These are phyloP conservation scores for Puccinellia tenuiflora DNA, from an alignment of 176 grass and related monocot genomes.

Conservation along the genomic window DNA sequence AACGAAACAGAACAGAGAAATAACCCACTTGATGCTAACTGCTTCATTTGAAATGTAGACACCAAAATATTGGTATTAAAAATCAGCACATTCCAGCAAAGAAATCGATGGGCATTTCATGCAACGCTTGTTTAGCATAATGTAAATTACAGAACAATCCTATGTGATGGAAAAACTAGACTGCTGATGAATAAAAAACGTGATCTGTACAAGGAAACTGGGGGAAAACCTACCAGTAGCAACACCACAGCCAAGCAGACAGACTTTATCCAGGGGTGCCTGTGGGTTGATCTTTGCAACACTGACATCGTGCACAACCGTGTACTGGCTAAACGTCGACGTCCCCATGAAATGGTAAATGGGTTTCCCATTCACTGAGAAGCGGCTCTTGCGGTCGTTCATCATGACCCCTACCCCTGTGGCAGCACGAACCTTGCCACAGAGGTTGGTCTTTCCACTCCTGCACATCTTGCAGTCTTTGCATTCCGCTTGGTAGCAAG, in stretches of 20 bases:
- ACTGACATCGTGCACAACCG: slow-evolving; percentile 95
- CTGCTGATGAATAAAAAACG: background rate
- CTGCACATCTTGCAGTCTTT: slow-evolving; percentile 92
- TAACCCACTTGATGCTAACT: background rate
- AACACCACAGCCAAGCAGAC: slow-evolving; percentile 93
- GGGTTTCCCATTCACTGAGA: slow-evolving; percentile 76
- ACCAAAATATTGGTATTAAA: background rate
- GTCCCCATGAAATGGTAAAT: slow-evolving; percentile 99
- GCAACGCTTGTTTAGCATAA: background rate
- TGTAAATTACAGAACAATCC: background rate
- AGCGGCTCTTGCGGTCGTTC: slow-evolving; percentile 76
- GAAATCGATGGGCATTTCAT: background rate
- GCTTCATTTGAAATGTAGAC: background rate
- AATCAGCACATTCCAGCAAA: background rate
- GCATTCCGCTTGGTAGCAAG: slow-evolving; percentile 97
- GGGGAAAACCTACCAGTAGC: slow-evolving; percentile 56
- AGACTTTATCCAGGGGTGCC: slow-evolving; percentile 88
- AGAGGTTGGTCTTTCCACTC: slow-evolving; percentile 96
- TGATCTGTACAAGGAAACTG: background rate
- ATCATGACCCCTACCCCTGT: slow-evolving; percentile 92
- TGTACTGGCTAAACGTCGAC: slow-evolving; percentile 98
- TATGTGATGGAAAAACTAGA: background rate
- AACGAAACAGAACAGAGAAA: background rate
- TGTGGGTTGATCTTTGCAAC: slow-evolving; percentile 88
- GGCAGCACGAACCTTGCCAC: slow-evolving; percentile 78